A percentile compares a stretch with the other conserved stretches of the same genome.
These are phyloP conservation scores for Myxozyma nipponensis DNA, from an alignment of 805 yeast genomes.

Conservation along the genomic window DNA sequence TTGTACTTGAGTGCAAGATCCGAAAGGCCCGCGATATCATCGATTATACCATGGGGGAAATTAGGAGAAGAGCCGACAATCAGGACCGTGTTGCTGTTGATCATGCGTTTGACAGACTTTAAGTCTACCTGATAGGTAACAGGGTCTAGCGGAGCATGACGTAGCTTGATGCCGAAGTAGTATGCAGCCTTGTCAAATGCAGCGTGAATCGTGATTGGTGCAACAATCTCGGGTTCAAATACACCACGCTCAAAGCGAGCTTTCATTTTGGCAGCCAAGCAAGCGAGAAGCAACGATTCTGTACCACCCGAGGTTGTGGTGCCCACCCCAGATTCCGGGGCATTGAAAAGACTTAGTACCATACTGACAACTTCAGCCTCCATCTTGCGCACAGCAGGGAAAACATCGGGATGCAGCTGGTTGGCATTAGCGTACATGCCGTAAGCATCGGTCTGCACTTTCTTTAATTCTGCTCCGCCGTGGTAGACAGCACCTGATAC, in stretches of 20 bases:
- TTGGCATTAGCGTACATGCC: constrained; percentile 79
- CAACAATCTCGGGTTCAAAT: constrained; percentile 75
- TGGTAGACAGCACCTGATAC: constrained; percentile 96
- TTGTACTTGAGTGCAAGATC: constrained; percentile 56
- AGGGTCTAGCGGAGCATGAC: constrained; percentile 73
- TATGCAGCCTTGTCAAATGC: constrained; percentile 91
- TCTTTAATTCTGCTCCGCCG: constrained; percentile 76
- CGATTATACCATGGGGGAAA: constrained; percentile 94
- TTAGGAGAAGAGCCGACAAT: constrained; percentile 94
- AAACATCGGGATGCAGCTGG: constrained; percentile 94
- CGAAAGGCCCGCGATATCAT: constrained; percentile 74
- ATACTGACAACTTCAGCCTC: constrained; percentile 91
- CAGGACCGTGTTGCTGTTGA: constrained; percentile 76
- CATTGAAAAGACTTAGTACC: constrained; percentile 70
- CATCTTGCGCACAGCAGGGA: constrained; percentile 95
- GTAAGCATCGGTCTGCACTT: constrained; percentile 73
- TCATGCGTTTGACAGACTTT: constrained; percentile 55
- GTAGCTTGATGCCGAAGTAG: constrained; percentile 81
- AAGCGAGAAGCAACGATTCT: constrained; percentile 81
- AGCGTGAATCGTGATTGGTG: constrained; percentile 89
- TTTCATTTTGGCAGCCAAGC: constrained; percentile 80
- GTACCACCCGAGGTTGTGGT: constrained; percentile 93
- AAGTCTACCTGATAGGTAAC: constrained; percentile 64
- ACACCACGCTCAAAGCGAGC: constrained; percentile 55
- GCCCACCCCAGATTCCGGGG: constrained; percentile 72